Percentiles rank a stretch among this genome's conserved stretches.
Conservation (phyloP, 202 grass and related monocot species). For the Dendrocalamus latiflorus region DNA sequence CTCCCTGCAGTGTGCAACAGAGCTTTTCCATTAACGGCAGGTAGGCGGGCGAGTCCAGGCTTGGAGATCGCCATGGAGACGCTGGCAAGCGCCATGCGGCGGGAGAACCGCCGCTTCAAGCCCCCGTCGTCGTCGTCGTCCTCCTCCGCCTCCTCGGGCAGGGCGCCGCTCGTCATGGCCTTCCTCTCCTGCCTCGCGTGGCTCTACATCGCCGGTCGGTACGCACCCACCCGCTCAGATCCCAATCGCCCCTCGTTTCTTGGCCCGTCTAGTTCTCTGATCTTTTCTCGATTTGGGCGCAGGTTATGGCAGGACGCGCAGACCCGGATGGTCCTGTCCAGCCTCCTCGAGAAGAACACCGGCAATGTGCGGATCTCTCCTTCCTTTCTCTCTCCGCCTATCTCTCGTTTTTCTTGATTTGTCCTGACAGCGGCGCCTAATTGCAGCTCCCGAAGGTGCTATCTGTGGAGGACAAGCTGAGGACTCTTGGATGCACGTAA, state of each 20-base stretch:
- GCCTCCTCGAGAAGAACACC: conserved; percentile 72
- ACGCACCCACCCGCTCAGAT: not conserved
- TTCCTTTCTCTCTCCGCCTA: not conserved
- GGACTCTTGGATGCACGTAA: conserved; percentile 82
- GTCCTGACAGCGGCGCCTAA: not conserved
- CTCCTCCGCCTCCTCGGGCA: conserved; percentile 24
- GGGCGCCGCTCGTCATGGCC: conserved; percentile 61
- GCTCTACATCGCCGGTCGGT: conserved; percentile 82
- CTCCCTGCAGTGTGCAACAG: too few relatives aligned
- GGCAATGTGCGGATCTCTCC: conserved; percentile 57
- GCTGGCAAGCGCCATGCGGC: too few relatives aligned
- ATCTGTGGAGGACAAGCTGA: conserved; percentile 85
- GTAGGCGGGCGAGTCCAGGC: too few relatives aligned
- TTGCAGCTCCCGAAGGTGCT: conserved; percentile 68
- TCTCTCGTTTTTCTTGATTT: not conserved
- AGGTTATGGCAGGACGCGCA: conserved; percentile 81
- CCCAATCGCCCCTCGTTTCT: not conserved
- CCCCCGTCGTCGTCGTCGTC: too few relatives aligned
- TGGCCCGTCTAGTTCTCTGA: not conserved
- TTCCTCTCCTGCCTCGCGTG: conserved; percentile 89
- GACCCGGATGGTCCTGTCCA: conserved; percentile 69
- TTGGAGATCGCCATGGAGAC: too few relatives aligned
- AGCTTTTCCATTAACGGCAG: too few relatives aligned
- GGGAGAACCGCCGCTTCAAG: conserved; percentile 55
- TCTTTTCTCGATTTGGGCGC: not conserved